Conservation (phyloP, 2,329 filamentous ascomycete species). For the Scytalidium sp. region DNA sequence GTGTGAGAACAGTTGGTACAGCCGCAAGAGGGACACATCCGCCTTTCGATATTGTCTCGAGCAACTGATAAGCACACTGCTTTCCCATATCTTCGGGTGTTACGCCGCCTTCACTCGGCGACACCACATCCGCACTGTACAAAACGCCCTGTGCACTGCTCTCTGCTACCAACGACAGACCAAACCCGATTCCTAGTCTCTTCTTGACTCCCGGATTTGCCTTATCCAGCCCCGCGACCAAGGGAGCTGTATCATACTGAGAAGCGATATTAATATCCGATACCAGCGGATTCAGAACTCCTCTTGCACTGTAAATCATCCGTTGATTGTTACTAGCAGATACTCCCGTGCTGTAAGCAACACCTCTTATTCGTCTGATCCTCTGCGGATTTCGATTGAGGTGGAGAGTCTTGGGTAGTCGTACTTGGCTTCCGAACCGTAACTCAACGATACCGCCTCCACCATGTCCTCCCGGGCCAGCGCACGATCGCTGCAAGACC, state of each 20-base stretch:
- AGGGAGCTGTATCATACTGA: conserved; percentile 67
- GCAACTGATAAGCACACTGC: conserved; percentile 81
- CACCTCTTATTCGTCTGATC: conserved; percentile 85
- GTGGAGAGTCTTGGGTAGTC: conserved; percentile 91
- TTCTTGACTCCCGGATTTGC: conserved; percentile 54
- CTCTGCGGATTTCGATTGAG: conserved; percentile 76
- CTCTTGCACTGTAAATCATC: conserved; percentile 89
- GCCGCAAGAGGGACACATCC: conserved; percentile 76
- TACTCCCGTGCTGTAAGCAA: conserved; percentile 91
- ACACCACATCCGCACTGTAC: conserved; percentile 81
- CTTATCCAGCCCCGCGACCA: conserved; percentile 52
- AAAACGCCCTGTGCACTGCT: conserved; percentile 77
- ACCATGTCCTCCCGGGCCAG: conserved; percentile 69
- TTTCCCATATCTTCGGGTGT: conserved; percentile 89
- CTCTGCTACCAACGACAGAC: conserved; percentile 86
- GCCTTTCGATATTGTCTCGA: conserved; percentile 78
- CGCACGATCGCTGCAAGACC: conserved; percentile 76
- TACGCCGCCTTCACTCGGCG: conserved; percentile 73
- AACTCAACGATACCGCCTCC: conserved; percentile 93
- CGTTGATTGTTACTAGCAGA: conserved; percentile 89
- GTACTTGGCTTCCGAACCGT: conserved; percentile 88
- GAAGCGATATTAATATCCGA: conserved; percentile 89
- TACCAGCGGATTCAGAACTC: conserved; percentile 80
- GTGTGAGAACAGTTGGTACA: conserved; percentile 69
- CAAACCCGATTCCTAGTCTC: conserved; percentile 85